phyloP scores from a whole-genome alignment of 2,329 filamentous ascomycete genomes.

The Aureobasidium sp. region DNA sequence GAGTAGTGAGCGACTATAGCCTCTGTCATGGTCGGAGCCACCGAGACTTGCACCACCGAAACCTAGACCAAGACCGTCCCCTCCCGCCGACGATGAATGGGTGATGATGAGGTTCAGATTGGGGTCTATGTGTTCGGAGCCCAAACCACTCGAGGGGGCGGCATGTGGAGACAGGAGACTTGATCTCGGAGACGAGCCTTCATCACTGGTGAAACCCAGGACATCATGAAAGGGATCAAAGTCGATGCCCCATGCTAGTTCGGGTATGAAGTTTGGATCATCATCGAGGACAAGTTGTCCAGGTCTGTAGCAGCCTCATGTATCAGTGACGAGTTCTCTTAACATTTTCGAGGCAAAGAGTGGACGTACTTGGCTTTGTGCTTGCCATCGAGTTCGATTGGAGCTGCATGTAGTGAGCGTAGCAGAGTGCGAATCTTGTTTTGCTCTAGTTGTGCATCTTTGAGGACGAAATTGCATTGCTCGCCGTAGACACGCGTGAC shows the following conservation, averaged over 20 bases:
- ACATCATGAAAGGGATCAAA: slow-evolving; percentile 40
- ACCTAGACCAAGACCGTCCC: slow-evolving; percentile 1
- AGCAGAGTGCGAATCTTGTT: slow-evolving; percentile 65
- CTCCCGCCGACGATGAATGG: slow-evolving; percentile 20
- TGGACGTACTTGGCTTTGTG: slow-evolving; percentile 57
- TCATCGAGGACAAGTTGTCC: slow-evolving; percentile 72
- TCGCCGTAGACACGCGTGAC: slow-evolving; percentile 79
- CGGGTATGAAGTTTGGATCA: slow-evolving; percentile 72
- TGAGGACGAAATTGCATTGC: slow-evolving; percentile 79
- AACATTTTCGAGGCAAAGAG: background rate
- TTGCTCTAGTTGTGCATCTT: slow-evolving; percentile 69
- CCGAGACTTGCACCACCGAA: background rate
- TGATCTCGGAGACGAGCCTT: slow-evolving; percentile 27
- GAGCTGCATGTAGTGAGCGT: slow-evolving; percentile 49
- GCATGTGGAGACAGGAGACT: slow-evolving; percentile 34
- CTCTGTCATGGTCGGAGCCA: background rate
- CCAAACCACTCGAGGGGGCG: slow-evolving; percentile 24
- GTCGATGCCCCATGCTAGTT: slow-evolving; percentile 53
- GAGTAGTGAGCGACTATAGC: background rate
- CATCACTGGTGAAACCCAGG: slow-evolving; percentile 41
- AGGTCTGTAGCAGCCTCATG: slow-evolving; percentile 44
- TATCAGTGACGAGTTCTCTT: slow-evolving; percentile 4
- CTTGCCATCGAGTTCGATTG: slow-evolving; percentile 62
- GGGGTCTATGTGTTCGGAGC: slow-evolving; percentile 20
- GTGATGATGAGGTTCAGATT: slow-evolving; percentile 39